Base-by-base conservation (phyloP, 2,329 filamentous ascomycete genomes). In the Aspergillus amoenus region DNA sequence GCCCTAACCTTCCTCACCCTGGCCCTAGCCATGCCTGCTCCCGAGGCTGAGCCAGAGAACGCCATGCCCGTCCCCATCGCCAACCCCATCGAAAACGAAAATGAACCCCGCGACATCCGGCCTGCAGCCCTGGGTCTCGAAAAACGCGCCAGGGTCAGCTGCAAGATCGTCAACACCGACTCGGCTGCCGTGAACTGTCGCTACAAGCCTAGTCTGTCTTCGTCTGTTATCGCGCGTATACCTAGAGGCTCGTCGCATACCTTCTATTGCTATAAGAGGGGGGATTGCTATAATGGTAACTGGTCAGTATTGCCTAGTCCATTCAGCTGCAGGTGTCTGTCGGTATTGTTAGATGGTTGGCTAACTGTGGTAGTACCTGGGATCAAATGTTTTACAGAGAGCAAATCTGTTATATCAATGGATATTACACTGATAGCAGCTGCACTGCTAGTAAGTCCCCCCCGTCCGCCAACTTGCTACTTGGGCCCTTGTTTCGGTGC, bases 211-310 rank as follows among this genome's bases (percentile, higher is more conserved):
- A 11, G 27, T 9, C 8, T 30, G 8, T 9, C 27, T 11, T 30
- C 7, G 2, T 11, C 27, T 2, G 27, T 30, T 9, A 9, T 30
- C 8, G 27, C 27, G 8, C 27, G 27, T 9, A 3, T 11, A 11
- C 8, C 8, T 8, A 30, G 0, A 11, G 27, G 27, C 2, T 30
- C 8, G 2, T 32, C 9, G 13, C 9, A 30, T 12, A 6, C 11
- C 8, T 46, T 32, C 15, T 8, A 17, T 4, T 46, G 24, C 43
- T 32, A 30, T 46, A 85, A 70, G 63, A 83, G 7, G 8, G 40
- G 40, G 0, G 40, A 42, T 17, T 42, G 40, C 2, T 42, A 42
- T 42, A 42, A 42, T 42, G 17, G 40, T 4, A 42, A 42, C 15
- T 42, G 40, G 40, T 42, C 8, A 42, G 40, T 42, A 4, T 5